Base-by-base conservation (phyloP, 1,139 yeast species). In the Protomyces inouyei region DNA sequence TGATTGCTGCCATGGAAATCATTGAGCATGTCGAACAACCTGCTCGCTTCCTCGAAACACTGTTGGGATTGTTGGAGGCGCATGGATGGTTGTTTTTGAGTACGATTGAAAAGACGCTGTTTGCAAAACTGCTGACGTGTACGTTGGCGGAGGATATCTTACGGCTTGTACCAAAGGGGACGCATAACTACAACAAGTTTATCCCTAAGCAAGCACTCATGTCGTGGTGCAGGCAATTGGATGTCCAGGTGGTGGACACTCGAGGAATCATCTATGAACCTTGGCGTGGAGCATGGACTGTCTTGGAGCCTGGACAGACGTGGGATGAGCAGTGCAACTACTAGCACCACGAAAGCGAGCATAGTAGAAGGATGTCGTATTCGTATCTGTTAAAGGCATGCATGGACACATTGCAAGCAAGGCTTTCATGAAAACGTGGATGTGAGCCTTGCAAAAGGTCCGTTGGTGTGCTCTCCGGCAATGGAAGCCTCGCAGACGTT, bases 111-210 rank as follows among this genome's bases (percentile, higher is more conserved):
- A 82, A 98, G 68, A 96, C 95, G 68, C 80, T 84, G 52, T 77
- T 91, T n/a, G 85, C 97, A 55, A 92, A 95, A 88, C 84, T 93
- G 72, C 90, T 98, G 16, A 95, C 98, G 0, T 93, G 93, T 38
- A 84, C 89, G 70, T 82, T 89, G 82, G 98, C 93, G 2, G 98
- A 93, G 73, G 82, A 88, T 67, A 74, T 93, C 2, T 76, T 93
- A 66, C 76, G 80, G 48, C 85, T 93, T 56, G 98, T 93, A 2
- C 99, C 99, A 0, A 79, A 80, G 55, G 98, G 98, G 0, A 93
- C 98, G 0, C 99, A 93, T 74, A 86, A 92, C 1, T 82, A 86
- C 73, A 83, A 84, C 57, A 93, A 95, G 75, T 95, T 91, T 75
- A 89, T 93, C 69, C 85, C 92, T 71, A 86, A 86, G 67, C 68